phyloP scores from a whole-genome alignment of 164 flowering plant genomes.

The Euptelea pleiosperma region DNA sequence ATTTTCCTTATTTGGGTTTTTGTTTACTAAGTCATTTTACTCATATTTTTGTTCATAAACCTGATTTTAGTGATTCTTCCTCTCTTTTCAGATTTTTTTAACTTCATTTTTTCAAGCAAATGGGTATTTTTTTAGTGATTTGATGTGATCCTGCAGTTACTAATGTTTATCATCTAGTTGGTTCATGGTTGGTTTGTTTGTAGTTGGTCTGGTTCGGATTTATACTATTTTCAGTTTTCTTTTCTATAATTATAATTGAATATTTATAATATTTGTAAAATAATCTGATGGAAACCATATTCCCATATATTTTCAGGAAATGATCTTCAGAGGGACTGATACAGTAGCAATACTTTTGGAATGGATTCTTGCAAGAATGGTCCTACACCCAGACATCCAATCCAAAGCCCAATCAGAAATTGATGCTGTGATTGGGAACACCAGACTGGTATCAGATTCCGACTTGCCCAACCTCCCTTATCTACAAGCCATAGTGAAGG shows the following conservation, averaged over 20 bases:
- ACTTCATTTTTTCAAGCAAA: not conserved
- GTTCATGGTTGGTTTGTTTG: too few relatives aligned
- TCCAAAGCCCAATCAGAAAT: constrained; percentile 30
- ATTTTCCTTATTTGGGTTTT: too few relatives aligned
- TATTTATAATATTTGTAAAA: too few relatives aligned
- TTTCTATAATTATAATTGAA: not conserved
- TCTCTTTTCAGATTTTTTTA: not conserved
- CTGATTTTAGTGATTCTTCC: not conserved
- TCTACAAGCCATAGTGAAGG: constrained; percentile 31
- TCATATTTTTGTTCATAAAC: too few relatives aligned
- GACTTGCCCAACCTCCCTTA: constrained; percentile 29
- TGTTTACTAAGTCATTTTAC: too few relatives aligned
- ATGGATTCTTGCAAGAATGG: constrained; percentile 40
- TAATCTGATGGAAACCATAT: too few relatives aligned
- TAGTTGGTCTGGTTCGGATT: too few relatives aligned
- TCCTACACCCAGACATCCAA: constrained; percentile 32
- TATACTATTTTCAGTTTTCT: not conserved
- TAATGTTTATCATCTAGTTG: too few relatives aligned
- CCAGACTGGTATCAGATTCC: constrained; percentile 19
- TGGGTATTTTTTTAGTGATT: not conserved
- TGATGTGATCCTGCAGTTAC: not conserved
- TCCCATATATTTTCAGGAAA: too few relatives aligned
- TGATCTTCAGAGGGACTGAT: constrained; percentile 40
- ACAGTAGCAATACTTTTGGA: constrained; percentile 38
- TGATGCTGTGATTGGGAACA: constrained; percentile 13